These are phyloP conservation scores for Globisporangium iwayamae DNA, from an alignment of 352 stramenopile genomes.

Conservation along the genomic window DNA sequence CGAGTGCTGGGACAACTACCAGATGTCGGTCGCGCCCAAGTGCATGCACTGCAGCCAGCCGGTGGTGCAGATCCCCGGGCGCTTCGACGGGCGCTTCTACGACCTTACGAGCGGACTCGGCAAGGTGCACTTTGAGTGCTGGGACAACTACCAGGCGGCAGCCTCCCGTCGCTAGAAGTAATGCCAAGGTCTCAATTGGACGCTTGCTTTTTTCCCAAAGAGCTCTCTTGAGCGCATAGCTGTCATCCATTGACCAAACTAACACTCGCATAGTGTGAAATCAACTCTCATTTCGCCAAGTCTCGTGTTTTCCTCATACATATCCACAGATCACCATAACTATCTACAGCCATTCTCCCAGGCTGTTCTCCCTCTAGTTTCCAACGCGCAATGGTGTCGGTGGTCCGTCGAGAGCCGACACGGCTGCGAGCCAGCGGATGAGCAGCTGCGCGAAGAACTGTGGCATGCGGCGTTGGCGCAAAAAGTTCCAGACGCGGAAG, in stretches of 20 bases:
- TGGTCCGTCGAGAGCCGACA: slow-evolving; percentile 44
- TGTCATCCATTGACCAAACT: not conserved
- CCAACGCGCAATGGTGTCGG: slow-evolving; percentile 2
- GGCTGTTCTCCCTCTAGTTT: not conserved
- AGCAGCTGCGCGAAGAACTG: slow-evolving; percentile 58
- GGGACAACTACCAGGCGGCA: slow-evolving; percentile 59
- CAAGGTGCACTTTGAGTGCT: slow-evolving; percentile 88
- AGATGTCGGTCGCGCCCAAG: slow-evolving; percentile 63
- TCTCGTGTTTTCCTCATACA: not conserved
- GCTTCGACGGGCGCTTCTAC: slow-evolving; percentile 84
- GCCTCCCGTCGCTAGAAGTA: slow-evolving; percentile 2
- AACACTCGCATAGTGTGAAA: not conserved
- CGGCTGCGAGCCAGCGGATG: slow-evolving; percentile 53
- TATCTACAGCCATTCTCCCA: not conserved
- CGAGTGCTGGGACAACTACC: slow-evolving; percentile 84
- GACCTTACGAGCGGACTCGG: slow-evolving; percentile 67
- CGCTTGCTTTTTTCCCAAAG: not conserved
- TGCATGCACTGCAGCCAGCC: slow-evolving; percentile 74
- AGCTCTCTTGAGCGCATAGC: not conserved
- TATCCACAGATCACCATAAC: slow-evolving; percentile 3
- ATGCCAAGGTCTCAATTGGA: not conserved
- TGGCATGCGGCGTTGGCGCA: slow-evolving; percentile 43
- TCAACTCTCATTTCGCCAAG: not conserved
- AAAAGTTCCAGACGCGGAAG: slow-evolving; percentile 49
- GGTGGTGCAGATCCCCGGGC: slow-evolving; percentile 66